phyloP scores from a whole-genome alignment of 2,329 filamentous ascomycete species.

The Boeremia exigua region DNA sequence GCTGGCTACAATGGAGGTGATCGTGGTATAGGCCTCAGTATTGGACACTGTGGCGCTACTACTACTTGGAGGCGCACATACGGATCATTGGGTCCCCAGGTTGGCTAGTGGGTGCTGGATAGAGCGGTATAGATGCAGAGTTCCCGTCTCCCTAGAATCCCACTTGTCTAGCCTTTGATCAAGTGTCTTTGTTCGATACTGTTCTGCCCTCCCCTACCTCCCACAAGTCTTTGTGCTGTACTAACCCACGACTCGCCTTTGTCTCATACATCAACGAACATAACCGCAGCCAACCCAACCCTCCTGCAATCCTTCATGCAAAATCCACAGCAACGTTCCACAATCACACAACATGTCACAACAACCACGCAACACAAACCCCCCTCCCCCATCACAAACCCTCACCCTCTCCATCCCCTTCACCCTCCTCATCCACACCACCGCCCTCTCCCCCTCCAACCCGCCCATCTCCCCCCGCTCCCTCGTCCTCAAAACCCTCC shows the following conservation, averaged over 20 bases:
- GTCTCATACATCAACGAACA: neutral
- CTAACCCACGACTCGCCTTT: neutral
- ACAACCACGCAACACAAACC: neutral
- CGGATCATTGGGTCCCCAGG: neutral
- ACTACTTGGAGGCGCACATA: neutral
- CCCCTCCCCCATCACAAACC: neutral
- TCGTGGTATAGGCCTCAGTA: too few relatives aligned
- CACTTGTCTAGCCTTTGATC: neutral
- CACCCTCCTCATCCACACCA: slow-evolving; percentile 12
- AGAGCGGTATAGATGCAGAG: slow-evolving; percentile 4
- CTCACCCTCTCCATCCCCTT: slow-evolving; percentile 14
- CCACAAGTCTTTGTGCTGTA: neutral
- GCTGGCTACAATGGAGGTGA: too few relatives aligned
- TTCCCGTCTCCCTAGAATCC: neutral
- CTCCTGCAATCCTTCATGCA: neutral
- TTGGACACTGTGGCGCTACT: neutral
- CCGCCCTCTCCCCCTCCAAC: neutral
- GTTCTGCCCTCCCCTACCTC: neutral
- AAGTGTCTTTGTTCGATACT: slow-evolving; percentile 1
- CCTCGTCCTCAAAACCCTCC: neutral
- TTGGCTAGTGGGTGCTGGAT: neutral
- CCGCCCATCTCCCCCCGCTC: neutral
- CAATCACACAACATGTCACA: neutral
- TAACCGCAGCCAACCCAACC: neutral
- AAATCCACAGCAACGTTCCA: neutral